A percentile compares a stretch with the other conserved stretches of the same genome.
Conservation (phyloP, 805 yeast genomes). For the Nadsonia fulvescens region DNA sequence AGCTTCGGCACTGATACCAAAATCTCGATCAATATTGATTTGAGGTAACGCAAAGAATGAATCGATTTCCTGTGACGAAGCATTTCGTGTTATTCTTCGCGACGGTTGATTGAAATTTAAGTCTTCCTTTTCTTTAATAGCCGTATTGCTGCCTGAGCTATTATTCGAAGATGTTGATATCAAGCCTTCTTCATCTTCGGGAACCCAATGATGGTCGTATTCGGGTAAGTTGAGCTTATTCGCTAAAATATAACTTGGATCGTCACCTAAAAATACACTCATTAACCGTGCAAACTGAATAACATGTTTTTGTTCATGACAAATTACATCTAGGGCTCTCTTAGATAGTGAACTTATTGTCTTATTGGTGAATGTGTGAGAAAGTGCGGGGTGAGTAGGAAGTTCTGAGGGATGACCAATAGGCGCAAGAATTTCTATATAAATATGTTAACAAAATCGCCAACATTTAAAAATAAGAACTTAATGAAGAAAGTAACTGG, state of each 20-base stretch:
- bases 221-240: constrained; percentile 45
- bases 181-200: constrained; percentile 2
- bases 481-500: too few species aligned
- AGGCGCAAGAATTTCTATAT: constrained; percentile 54
- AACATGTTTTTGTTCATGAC: constrained; percentile 65
- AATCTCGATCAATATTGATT: constrained; percentile 27
- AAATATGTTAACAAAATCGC: too few species aligned
- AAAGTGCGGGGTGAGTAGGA: constrained; percentile 48
- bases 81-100: constrained; percentile 15
- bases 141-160: too few species aligned
- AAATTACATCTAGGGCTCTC: constrained; percentile 62
- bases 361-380: constrained; percentile 41
- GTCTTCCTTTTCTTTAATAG: too few species aligned
- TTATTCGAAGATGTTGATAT: too few species aligned
- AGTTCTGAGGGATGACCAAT: constrained; percentile 68
- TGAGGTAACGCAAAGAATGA: constrained; percentile 53
- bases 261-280: constrained; percentile 75
- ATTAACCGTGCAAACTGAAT: constrained; percentile 52
- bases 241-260: constrained; percentile 48
- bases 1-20: constrained; percentile 32
- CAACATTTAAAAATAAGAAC: too few species aligned
- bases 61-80: constrained; percentile 24
- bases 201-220: constrained; percentile 26
- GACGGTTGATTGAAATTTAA: constrained; percentile 7
- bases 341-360: constrained; percentile 44